Evolutionary conservation across 306 rosid species (phyloP), one percentile per base, ranked within the genome.

Genomic region (Quercus wislizeni): DNA sequence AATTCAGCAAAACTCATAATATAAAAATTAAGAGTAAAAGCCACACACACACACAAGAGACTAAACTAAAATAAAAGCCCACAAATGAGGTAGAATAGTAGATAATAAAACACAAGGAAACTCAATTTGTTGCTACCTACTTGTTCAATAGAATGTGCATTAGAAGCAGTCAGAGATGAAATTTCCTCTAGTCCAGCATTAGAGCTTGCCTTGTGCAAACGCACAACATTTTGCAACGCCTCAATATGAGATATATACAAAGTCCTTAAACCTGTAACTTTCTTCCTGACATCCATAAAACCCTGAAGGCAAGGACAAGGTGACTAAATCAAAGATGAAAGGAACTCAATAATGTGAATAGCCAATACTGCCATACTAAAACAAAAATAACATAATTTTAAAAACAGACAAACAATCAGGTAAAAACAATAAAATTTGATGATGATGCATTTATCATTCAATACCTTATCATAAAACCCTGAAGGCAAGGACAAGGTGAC

Each of bases 141-240:
- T 82, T 96, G 88, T 89, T 90, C 92, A 71, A 90, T 76, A 82
- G 93, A 91, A 23, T 84, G 84, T 33, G 88, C 79, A 69, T 84
- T 88, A 72, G 90, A 85, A n/a, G 97, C 85, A 79, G 87, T 83
- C 82, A 87, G 81, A 67, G 92, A 89, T 28, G 89, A 82, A 68
- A 96, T 71, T 79, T 96, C 97, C 80, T 88, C 94, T 58, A 96
- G 80, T 51, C 85, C 78, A 83, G 96, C 94, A 85, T 91, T 85
- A 23, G 96, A 93, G 85, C 72, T 74, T 1, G 99, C 92, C 84
- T 79, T 87, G 85, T 93, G 98, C 87, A 96, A 90, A 74, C 92
- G 91, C 76, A 96, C 98, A 73, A 93, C 96, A 84, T 96, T 96
- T 86, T 93, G 94, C 78, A 89, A 82, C 28, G 90, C 97, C 86